These are phyloP conservation scores for Candida boleticola DNA, from an alignment of 805 yeast species.

Conservation along the genomic window DNA sequence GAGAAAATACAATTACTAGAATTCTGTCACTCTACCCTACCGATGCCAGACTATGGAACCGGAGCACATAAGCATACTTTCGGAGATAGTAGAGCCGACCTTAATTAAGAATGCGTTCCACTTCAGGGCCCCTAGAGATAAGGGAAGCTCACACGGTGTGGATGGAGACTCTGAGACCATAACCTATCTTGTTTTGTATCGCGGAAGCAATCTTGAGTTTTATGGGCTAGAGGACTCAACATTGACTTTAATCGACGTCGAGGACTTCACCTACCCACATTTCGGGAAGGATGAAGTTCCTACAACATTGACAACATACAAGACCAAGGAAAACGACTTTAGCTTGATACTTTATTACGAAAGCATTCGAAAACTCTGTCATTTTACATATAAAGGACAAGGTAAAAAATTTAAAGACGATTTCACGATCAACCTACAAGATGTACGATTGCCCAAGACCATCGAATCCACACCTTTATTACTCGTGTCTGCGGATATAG, in stretches of 20 bases:
- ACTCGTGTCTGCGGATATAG: background rate
- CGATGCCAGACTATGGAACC: no score
- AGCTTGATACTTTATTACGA: background rate
- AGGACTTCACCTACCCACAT: background rate
- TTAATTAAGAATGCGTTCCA: background rate
- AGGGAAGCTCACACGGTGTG: no score
- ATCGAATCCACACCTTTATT: constrained; percentile 19
- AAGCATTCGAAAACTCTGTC: background rate
- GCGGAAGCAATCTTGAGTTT: background rate
- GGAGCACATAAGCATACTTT: background rate
- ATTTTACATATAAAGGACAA: background rate
- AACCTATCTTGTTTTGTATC: background rate
- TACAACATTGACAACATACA: background rate
- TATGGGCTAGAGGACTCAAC: background rate
- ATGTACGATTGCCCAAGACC: constrained; percentile 6
- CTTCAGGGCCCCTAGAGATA: background rate
- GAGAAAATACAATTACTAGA: no score
- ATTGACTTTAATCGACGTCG: background rate
- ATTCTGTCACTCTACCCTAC: no score
- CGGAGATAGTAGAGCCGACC: background rate
- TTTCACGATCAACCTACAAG: background rate
- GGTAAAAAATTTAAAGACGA: background rate
- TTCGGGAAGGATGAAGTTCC: background rate
- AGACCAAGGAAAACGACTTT: background rate
- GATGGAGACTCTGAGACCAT: no score